Evolutionary conservation across 441 rosid species (phyloP), one percentile per base, ranked within the genome.

Genomic region (Erodium texanum): DNA sequence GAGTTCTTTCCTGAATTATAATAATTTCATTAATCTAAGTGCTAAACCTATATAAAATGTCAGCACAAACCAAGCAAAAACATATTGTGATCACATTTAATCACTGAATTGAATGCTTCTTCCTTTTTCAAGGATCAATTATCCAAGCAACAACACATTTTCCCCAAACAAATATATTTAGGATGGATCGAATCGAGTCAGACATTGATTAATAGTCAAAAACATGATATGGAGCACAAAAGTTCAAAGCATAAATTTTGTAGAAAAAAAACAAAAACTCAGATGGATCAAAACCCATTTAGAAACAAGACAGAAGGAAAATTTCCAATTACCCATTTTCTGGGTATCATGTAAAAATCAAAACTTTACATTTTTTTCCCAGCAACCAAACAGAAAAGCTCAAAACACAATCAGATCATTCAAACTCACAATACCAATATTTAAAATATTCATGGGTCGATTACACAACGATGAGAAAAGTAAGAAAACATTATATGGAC

Each of bases 1-100:
- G 68, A 29, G 64, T 64, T 78, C 75, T 41, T 72, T 41, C 81
- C 90, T 85, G 78, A 16, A 66, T 9, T 73, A 70, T 68, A 73
- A 15, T 32, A 65, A 14, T 22, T 56, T 56, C 62, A 20, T 3
- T 4, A 19, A 56, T 32, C 7, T 32, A 23, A 56, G 20, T 56
- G 24, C 62, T 9, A 56, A 56, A 7, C 24, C 14, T 2, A 22
- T 19, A 23, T 19, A 54, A 56, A 56, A 56, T 56, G 62, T 11
- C 11, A 56, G 4, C 18, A 56, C 3, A 3, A 20, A 20, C 62
- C 19, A n/a, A n/a, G n/a, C n/a, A n/a, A n/a, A n/a, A n/a, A n/a
- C n/a, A n/a, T n/a, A n/a, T n/a, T n/a, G n/a, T 43, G 50, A 2
- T 43, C 50, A 3, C n/a, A 43, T 12, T 43, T 0, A 43, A 12